A percentile compares a stretch with the other conserved stretches of the same genome.
Evolutionary conservation across 2,329 filamentous ascomycete genomes (phyloP).

Genomic region (Pseudogymnoascus sp.): DNA sequence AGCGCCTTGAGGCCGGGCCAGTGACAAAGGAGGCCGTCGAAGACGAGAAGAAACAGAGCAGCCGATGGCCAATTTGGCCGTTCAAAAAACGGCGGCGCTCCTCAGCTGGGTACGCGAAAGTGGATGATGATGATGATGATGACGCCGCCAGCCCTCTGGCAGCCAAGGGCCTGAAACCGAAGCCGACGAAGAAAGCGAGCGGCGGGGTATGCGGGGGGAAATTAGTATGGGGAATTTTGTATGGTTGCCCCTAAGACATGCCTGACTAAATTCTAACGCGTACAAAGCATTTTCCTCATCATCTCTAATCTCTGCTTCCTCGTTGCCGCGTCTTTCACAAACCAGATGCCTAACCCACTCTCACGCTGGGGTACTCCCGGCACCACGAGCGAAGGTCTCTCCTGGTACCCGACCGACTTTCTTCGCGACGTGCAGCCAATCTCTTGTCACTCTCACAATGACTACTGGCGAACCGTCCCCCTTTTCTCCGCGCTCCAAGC

Average conservation of each 20-base stretch:
- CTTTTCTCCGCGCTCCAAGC: conserved; percentile 52
- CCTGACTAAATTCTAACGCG: background rate
- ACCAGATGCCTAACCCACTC: conserved; percentile 25
- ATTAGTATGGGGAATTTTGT: background rate
- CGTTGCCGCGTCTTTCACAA: conserved; percentile 25
- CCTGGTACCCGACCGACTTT: conserved; percentile 43
- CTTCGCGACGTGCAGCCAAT: conserved; percentile 45
- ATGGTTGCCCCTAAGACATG: background rate
- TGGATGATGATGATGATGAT: background rate
- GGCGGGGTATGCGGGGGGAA: conserved; percentile 9
- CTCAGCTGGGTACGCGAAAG: background rate
- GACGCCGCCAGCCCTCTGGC: background rate
- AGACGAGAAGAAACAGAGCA: background rate
- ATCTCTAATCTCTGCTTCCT: conserved; percentile 28
- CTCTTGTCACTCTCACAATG: conserved; percentile 59
- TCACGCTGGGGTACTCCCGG: conserved; percentile 31
- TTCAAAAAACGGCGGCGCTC: background rate
- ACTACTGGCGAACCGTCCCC: conserved; percentile 58
- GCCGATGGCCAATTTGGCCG: background rate
- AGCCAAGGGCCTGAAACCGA: background rate
- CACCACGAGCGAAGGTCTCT: conserved; percentile 31
- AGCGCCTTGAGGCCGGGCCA: background rate
- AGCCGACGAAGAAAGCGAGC: background rate
- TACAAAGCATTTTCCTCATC: conserved; percentile 28
- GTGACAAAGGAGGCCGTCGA: background rate